A percentile compares a stretch with the other conserved stretches of the same genome.
phyloP scores from a whole-genome alignment of 164 flowering plant genomes.

The Chimonanthus praecox region DNA sequence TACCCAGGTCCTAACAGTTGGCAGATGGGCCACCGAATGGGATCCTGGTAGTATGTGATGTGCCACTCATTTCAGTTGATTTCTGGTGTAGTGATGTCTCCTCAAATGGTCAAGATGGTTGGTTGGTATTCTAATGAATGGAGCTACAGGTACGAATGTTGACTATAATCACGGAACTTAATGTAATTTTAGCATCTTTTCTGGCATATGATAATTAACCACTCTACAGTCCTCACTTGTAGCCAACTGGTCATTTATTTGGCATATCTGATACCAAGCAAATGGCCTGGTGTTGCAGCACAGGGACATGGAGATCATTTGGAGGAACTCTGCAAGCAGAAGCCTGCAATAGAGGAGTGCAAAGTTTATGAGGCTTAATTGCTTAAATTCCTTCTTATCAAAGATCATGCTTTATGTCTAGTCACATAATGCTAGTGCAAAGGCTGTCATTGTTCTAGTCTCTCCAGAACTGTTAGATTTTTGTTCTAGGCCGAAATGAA shows the following conservation, averaged over 20 bases:
- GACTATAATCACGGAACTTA: no score
- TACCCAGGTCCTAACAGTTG: slow-evolving; percentile 35
- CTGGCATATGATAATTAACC: neutral
- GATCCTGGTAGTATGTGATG: slow-evolving; percentile 77
- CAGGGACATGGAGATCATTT: slow-evolving; percentile 76
- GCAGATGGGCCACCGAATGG: slow-evolving; percentile 89
- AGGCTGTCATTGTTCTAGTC: no score
- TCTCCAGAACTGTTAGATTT: no score
- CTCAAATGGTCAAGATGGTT: slow-evolving; percentile 92
- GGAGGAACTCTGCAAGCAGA: slow-evolving; percentile 86
- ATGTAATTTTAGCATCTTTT: no score
- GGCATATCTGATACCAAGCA: slow-evolving; percentile 81
- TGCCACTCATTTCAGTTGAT: slow-evolving; percentile 86
- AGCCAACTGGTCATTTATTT: slow-evolving; percentile 98
- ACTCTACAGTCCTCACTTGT: slow-evolving; percentile 14
- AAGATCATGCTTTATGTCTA: neutral
- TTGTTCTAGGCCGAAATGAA: no score
- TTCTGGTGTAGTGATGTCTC: slow-evolving; percentile 91
- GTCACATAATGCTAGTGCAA: neutral
- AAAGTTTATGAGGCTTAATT: slow-evolving; percentile 69
- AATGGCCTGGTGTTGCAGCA: slow-evolving; percentile 70
- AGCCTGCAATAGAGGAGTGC: slow-evolving; percentile 88
- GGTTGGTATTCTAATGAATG: slow-evolving; percentile 98
- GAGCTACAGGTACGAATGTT: slow-evolving; percentile 78
- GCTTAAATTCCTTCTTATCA: neutral